phyloP scores from a whole-genome alignment of 2,329 filamentous ascomycete species.

The Ophiostoma sp. region DNA sequence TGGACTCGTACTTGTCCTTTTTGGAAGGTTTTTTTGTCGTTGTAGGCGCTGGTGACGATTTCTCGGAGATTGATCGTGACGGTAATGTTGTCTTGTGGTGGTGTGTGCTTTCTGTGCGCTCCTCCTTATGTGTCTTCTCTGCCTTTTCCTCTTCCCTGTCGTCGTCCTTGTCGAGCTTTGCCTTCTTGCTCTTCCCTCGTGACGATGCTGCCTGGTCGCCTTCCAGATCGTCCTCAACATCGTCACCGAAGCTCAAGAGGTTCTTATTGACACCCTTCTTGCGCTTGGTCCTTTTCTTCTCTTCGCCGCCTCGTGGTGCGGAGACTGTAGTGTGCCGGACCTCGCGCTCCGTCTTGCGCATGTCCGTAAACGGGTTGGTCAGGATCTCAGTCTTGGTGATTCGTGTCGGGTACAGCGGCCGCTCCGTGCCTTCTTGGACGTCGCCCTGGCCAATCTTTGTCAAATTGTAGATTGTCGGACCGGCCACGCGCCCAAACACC shows the following conservation, averaged over 20 bases:
- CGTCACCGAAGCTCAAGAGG: slow-evolving; percentile 74
- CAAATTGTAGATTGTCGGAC: slow-evolving; percentile 94
- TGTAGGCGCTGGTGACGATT: not conserved
- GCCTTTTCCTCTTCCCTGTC: slow-evolving; percentile 8
- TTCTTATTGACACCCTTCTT: slow-evolving; percentile 64
- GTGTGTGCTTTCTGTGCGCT: not conserved
- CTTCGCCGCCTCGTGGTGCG: slow-evolving; percentile 36
- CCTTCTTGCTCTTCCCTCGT: slow-evolving; percentile 35
- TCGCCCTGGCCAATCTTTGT: slow-evolving; percentile 91
- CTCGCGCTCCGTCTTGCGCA: slow-evolving; percentile 67
- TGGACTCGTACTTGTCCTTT: slow-evolving; percentile 31
- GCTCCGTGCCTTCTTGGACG: slow-evolving; percentile 72
- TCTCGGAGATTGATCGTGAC: not conserved
- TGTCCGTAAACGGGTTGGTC: slow-evolving; percentile 79
- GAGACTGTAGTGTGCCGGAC: slow-evolving; percentile 45
- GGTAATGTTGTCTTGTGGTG: slow-evolving; percentile 17
- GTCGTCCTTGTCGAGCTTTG: slow-evolving; percentile 25
- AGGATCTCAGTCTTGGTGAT: slow-evolving; percentile 73
- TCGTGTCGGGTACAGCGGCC: slow-evolving; percentile 82
- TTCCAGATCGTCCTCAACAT: slow-evolving; percentile 56
- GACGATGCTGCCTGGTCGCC: slow-evolving; percentile 28
- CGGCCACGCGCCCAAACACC: slow-evolving; percentile 86
- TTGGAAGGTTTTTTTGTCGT: not conserved
- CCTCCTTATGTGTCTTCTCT: not conserved
- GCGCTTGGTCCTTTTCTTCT: slow-evolving; percentile 66